Evolutionary conservation across 257 asterid species (phyloP), one percentile per base, ranked within the genome.

Genomic region (Misopates orontium): DNA sequence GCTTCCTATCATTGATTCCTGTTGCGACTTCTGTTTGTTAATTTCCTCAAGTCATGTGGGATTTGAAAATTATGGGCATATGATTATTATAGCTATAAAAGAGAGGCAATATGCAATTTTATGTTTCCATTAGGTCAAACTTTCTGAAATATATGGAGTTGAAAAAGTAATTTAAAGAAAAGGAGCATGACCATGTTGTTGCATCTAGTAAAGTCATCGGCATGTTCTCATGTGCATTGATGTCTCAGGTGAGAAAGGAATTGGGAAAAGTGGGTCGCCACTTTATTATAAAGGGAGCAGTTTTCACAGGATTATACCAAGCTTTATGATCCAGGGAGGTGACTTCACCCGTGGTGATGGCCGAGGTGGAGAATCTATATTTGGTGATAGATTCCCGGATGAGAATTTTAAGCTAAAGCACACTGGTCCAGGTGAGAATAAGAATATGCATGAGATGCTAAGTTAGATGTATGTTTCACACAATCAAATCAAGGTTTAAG

Each of bases 251-350:
- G 59, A 89, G 79, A 92, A 92, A 77, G 98, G 98, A 48, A 76
- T 70, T 39, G 98, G 96, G 62, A 71, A 71, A 41, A 85, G 87
- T 36, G 95, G 96, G 58, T 87, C 85, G 75, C 78, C 85, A 61
- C 92, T 92, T 69, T 92, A 87, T 70, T 92, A 80, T 72, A 92
- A 79, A 75, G 98, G 96, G 51, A 87, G 92, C 81, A 74, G 62
- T 62, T 89, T 92, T 77, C 98, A 92, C 69, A 80, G 98, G 73
- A 89, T 92, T 82, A 88, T 91, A 72, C 98, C 96, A 11, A 81
- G 83, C 80, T 91, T 89, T 75, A 91, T 91, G 98, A 91, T 91
- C 75, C 98, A 89, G 72, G 98, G 98, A 64, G 98, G 96, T 15
- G 98, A 92, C 72, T 92, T 92, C 75, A 92, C 96, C 39, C 83